Base-by-base conservation (phyloP, 192 early-diverging fungal genomes). In the Gigaspora rosea region DNA sequence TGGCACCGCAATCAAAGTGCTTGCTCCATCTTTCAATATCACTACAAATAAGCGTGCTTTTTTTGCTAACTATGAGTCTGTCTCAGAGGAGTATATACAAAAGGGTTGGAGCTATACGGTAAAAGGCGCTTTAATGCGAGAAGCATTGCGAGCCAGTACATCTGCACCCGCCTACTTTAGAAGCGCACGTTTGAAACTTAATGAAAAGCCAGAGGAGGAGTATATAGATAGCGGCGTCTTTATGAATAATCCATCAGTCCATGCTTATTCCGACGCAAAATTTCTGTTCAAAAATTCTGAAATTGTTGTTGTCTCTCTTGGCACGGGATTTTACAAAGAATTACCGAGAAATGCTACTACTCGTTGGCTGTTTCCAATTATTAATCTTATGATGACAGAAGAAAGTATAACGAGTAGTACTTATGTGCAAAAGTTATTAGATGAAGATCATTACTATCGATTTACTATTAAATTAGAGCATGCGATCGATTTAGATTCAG, bases 241-340 rank as follows among this genome's bases (percentile, higher is more conserved):
- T 41, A 67, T 67, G 35, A 67, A 67, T 67, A 67, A 67, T 67
- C 65, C 65, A 67, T 3, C 65, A n/a, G 33, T 16, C 13, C 7
- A 13, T 12, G 65, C 65, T 67, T 67, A 67, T 67, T 0, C 7
- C 7, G 65, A 67, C 4, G 27, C 65, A 67, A 41, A 41, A 67
- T 16, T 4, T 13, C 11, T n/a, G 11, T 67, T 48, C 3, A 0
- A 15, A 48, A 2, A 10, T 8, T 4, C 27, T 0, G 9, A 15
- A 67, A 41, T 67, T 22, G 36, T 67, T 46, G 8, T 0, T 67
- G 27, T 27, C 27, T 67, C 65, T 67, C 18, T 67, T 22, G 65
- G 65, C 33, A 67, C 65, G 27, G 65, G 65, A 48, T 48, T 8
- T 41, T 67, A 48, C 41, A 15, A 67, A 67, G 65, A 32, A 1